Evolutionary conservation across 2,329 filamentous ascomycete species (phyloP).

Genomic region (Diplodia seriata): DNA sequence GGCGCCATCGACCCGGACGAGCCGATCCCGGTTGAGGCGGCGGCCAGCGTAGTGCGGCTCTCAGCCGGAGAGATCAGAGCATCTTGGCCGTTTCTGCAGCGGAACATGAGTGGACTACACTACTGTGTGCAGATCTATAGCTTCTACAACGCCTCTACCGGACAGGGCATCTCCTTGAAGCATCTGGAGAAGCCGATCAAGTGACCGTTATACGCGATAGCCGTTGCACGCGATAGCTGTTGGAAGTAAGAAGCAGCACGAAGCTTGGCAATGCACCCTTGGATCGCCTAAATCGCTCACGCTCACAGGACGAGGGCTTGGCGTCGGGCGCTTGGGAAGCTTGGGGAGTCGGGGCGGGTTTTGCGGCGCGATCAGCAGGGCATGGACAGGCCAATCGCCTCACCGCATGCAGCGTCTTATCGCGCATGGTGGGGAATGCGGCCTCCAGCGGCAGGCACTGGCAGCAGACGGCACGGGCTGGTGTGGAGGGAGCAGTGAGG

Average conservation of each 20-base stretch:
- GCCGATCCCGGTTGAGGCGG: background rate
- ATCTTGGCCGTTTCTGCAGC: background rate
- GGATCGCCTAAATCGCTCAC: too few relatives aligned
- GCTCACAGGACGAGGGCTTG: too few relatives aligned
- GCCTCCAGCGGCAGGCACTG: background rate
- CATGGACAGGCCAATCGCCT: constrained; percentile 18
- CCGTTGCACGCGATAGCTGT: too few relatives aligned
- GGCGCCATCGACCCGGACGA: background rate
- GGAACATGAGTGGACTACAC: background rate
- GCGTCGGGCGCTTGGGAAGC: too few relatives aligned
- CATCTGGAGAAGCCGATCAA: too few relatives aligned
- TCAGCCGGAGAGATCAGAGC: background rate
- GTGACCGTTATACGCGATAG: too few relatives aligned
- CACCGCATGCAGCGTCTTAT: constrained; percentile 22
- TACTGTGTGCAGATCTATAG: too few relatives aligned
- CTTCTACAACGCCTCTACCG: too few relatives aligned
- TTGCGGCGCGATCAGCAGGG: background rate
- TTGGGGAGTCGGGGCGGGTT: background rate
- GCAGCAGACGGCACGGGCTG: background rate
- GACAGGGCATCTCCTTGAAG: too few relatives aligned
- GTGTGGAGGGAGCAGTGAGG: constrained; percentile 9
- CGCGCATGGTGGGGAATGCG: constrained; percentile 16
- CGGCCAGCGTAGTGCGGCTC: constrained; percentile 16
- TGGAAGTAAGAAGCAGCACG: too few relatives aligned
- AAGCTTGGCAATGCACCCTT: too few relatives aligned